phyloP scores from a whole-genome alignment of 1,284 basidiomycete species.

The Meira nashicola region DNA sequence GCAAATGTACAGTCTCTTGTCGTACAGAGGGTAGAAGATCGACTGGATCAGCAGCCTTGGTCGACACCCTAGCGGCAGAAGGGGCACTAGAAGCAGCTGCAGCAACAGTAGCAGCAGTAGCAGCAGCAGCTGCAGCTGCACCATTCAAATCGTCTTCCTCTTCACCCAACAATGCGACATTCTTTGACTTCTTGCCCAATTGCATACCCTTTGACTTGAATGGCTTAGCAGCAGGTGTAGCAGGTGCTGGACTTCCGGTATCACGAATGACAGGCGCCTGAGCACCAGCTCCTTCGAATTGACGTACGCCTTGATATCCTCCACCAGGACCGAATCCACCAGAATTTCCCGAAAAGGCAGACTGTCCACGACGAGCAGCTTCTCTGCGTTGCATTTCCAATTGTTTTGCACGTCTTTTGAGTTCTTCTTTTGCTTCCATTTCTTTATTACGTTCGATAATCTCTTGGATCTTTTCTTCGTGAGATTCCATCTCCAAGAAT shows the following conservation, averaged over 20 bases:
- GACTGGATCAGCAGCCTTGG: slow-evolving; percentile 56
- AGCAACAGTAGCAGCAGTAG: slow-evolving; percentile 52
- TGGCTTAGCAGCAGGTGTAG: slow-evolving; percentile 57
- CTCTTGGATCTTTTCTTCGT: slow-evolving; percentile 99
- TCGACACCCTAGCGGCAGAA: slow-evolving; percentile 24
- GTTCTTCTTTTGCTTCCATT: slow-evolving; percentile 97
- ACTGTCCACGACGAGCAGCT: slow-evolving; percentile 42
- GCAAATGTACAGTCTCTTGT: slow-evolving; percentile 79
- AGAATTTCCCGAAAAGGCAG: slow-evolving; percentile 19
- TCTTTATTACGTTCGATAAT: slow-evolving; percentile 99
- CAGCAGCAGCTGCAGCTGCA: slow-evolving; percentile 56
- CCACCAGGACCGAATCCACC: slow-evolving; percentile 24
- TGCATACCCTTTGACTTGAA: slow-evolving; percentile 98
- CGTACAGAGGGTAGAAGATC: slow-evolving; percentile 66
- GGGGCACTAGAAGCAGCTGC: slow-evolving; percentile 18
- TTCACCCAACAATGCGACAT: slow-evolving; percentile 78
- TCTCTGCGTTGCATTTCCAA: slow-evolving; percentile 89
- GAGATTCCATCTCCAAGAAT: slow-evolving; percentile 95
- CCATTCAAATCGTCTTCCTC: slow-evolving; percentile 51
- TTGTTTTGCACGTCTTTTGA: slow-evolving; percentile 95
- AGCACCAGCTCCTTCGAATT: slow-evolving; percentile 36
- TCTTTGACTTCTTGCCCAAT: slow-evolving; percentile 87
- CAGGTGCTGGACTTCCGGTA: slow-evolving; percentile 10
- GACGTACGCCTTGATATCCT: slow-evolving; percentile 13
- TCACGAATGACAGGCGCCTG: slow-evolving; percentile 32